Evolutionary conservation across 192 early-diverging fungal genomes (phyloP), one percentile per base, ranked within the genome.

Genomic region (Powellomyces hirtus): DNA sequence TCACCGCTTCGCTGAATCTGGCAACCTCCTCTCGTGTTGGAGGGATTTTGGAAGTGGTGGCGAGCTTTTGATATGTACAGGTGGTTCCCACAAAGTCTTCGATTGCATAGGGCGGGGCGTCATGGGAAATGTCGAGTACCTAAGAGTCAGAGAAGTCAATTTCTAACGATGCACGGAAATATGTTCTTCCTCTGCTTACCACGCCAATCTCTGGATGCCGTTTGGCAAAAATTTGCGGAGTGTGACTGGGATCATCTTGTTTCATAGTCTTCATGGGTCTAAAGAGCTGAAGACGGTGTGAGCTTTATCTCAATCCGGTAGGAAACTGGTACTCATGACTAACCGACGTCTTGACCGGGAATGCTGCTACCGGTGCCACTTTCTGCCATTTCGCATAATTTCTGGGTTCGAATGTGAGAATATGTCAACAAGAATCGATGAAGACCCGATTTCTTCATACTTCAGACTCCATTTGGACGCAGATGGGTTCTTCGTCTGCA

Each of bases 261-360:
- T 64, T 53, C 62, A 72, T 64, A 16, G 62, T 65, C 38, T 72
- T 72, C 70, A 72, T 72, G 4, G 70, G 70, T 13, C 70, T 50
- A 42, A 72, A 72, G 24, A 65, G 26, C 57, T 69, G 42, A 13
- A 34, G 38, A 1, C 20, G 20, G 4, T 18, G 53, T 56, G 8
- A 31, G 7, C 16, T 56, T 18, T 18, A 18, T 30, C 4, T 2
- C 2, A 56, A 29, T 16, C 53, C 29, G 4, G 6, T 16, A 18
- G 33, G 5, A 4, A 16, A 16, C 16, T 56, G 24, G 3, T 34
- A 31, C 16, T 30, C 24, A 18, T 29, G 26, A 34, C 36, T 60
- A 7, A 60, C 67, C 68, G 68, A 62, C 22, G 34, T 42, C 34
- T 24, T 26, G 29, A 70, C 68, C 4, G 68, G 59, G 11, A 26